A percentile compares a stretch with the other conserved stretches of the same genome.
Conservation (phyloP, 2,329 filamentous ascomycete species). For the Alternaria hordeiaustralica region DNA sequence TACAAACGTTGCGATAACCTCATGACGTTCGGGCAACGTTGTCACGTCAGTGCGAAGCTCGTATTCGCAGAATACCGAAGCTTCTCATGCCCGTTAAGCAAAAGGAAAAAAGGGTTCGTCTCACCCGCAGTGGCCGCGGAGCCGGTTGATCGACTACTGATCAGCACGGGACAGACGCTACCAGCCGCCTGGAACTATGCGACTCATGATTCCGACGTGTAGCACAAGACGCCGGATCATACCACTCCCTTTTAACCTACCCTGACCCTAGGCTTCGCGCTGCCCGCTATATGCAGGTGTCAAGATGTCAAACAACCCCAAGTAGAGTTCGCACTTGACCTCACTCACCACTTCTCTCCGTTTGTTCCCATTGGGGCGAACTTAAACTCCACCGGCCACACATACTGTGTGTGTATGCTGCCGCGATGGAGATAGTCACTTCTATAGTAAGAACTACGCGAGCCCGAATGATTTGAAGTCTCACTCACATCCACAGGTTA, state of each 20-base stretch:
- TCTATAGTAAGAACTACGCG: conserved; percentile 4
- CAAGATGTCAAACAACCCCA: conserved; percentile 1
- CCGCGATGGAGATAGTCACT: conserved; percentile 2
- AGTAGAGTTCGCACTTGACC: background rate
- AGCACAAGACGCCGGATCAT: background rate
- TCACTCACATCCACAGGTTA: conserved; percentile 7
- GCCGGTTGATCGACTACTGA: background rate
- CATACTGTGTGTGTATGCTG: background rate
- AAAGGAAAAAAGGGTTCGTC: background rate
- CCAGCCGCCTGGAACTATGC: conserved; percentile 1
- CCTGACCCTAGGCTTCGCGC: background rate
- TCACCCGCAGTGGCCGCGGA: background rate
- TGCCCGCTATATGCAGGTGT: background rate
- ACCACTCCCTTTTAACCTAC: conserved; percentile 3
- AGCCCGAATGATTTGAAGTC: background rate
- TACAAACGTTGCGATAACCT: background rate
- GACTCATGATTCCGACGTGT: background rate
- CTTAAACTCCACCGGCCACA: background rate
- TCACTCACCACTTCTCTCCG: background rate
- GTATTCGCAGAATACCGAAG: background rate
- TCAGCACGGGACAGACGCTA: conserved; percentile 8
- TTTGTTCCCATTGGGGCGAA: background rate
- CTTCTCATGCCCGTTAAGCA: background rate
- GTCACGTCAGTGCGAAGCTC: background rate
- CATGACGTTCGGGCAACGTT: background rate